Evolutionary conservation across 129 eudicot species (phyloP).

Genomic region (Pseudognaphalium luteoalbum): DNA sequence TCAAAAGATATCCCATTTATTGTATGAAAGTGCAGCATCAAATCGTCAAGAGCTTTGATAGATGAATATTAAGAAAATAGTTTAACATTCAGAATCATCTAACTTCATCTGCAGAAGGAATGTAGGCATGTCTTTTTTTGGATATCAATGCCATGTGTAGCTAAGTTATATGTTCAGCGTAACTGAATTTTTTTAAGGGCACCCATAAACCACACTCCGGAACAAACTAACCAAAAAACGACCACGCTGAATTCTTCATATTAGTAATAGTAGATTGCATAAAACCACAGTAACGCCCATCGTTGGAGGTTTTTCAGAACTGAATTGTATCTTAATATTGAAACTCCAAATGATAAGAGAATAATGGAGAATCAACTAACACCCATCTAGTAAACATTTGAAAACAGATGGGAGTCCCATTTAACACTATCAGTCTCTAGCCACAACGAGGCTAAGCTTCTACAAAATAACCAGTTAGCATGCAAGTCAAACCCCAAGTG

Average conservation of each 20-base stretch:
- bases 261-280: not conserved
- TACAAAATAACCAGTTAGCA: slow-evolving; percentile 25
- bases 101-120: not conserved
- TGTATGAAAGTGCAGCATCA: slow-evolving; percentile 34
- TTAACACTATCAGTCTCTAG: slow-evolving; percentile 24
- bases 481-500: slow-evolving; percentile 25
- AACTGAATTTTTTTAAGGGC: slow-evolving; percentile 28
- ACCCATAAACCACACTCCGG: slow-evolving; percentile 23
- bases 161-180: slow-evolving; percentile 20
- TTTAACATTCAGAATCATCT: slow-evolving; percentile 30
- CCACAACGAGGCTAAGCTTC: slow-evolving; percentile 17
- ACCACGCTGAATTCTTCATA: slow-evolving; percentile 23
- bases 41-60: slow-evolving; percentile 43
- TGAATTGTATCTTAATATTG: slow-evolving; percentile 2
- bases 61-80: slow-evolving; percentile 44
- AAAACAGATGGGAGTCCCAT: slow-evolving; percentile 21
- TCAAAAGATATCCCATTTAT: slow-evolving; percentile 35
- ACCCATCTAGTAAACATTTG: slow-evolving; percentile 15
- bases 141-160: slow-evolving; percentile 19
- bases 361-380: slow-evolving; percentile 18
- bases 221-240: slow-evolving; percentile 19
- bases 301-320: slow-evolving; percentile 16
- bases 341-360: slow-evolving; percentile 27
- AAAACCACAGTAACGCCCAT: not conserved
- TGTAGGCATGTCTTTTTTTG: slow-evolving; percentile 17